These are phyloP conservation scores for Saksenaea vasiformis DNA, from an alignment of 371 early-diverging fungal genomes.

Conservation along the genomic window DNA sequence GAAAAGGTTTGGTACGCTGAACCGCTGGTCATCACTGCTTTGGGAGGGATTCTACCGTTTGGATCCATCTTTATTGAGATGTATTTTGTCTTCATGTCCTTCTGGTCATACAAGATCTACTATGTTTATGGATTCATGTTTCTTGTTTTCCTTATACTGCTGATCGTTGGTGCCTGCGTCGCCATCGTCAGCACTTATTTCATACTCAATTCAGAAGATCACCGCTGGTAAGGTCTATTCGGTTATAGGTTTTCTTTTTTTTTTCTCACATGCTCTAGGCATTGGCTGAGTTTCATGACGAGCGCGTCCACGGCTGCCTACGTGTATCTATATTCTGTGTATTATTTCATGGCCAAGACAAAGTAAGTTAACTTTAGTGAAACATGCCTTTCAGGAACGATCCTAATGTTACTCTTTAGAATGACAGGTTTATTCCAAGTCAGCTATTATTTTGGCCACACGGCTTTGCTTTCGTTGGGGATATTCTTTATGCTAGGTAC, in stretches of 20 bases:
- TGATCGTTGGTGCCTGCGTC: conserved; percentile 76
- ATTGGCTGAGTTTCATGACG: conserved; percentile 81
- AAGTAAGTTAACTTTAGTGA: conserved; percentile 49
- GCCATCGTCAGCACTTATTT: conserved; percentile 81
- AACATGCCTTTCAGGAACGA: not conserved
- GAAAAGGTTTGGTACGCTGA: conserved; percentile 77
- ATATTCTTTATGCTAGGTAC: conserved; percentile 73
- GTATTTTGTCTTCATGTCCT: conserved; percentile 83
- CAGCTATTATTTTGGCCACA: conserved; percentile 83
- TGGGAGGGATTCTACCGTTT: conserved; percentile 85
- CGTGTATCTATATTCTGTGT: conserved; percentile 79
- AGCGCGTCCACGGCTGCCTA: conserved; percentile 79
- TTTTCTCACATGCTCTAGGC: conserved; percentile 40
- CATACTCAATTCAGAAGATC: conserved; percentile 82
- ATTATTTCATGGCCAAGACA: conserved; percentile 75
- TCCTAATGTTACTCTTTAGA: conserved; percentile 30
- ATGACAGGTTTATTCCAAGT: conserved; percentile 85
- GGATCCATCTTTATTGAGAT: conserved; percentile 86
- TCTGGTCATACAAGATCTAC: conserved; percentile 85
- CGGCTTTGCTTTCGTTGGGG: conserved; percentile 65
- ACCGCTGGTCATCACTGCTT: conserved; percentile 59
- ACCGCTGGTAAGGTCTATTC: conserved; percentile 66
- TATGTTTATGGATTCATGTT: conserved; percentile 87
- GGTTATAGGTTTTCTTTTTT: not conserved
- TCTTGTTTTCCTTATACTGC: conserved; percentile 70